Evolutionary conservation across 2,329 filamentous ascomycete genomes (phyloP).

Genomic region (Pseudogymnoascus sp.): DNA sequence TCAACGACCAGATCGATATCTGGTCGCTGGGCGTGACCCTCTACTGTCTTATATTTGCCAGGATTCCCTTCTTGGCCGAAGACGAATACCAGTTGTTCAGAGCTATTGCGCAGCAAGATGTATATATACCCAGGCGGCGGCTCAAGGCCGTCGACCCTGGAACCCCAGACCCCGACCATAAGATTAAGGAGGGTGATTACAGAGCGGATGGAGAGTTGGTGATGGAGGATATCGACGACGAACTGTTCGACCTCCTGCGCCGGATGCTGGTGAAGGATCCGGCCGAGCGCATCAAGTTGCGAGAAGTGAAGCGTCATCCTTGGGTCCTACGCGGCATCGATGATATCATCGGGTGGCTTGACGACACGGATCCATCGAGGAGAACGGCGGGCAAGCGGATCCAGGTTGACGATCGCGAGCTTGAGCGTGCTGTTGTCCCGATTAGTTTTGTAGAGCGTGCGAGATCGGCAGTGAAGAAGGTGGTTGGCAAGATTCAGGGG

Average conservation of each 20-base stretch:
- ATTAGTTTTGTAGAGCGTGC: constrained; percentile 81
- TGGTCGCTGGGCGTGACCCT: constrained; percentile 96
- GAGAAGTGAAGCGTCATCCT: constrained; percentile 86
- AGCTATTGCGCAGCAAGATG: constrained; percentile 84
- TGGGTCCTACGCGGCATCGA: constrained; percentile 78
- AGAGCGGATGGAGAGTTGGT: constrained; percentile 68
- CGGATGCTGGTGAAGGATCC: constrained; percentile 85
- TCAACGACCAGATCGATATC: constrained; percentile 91
- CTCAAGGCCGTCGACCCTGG: constrained; percentile 62
- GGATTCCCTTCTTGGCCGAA: constrained; percentile 85
- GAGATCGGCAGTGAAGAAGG: constrained; percentile 65
- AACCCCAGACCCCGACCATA: constrained; percentile 23
- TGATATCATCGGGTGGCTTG: constrained; percentile 75
- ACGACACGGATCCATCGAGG: constrained; percentile 79
- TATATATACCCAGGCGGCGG: constrained; percentile 75
- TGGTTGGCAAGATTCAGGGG: constrained; percentile 46
- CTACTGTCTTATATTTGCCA: constrained; percentile 89
- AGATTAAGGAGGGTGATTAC: constrained; percentile 51
- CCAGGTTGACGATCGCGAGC: constrained; percentile 82
- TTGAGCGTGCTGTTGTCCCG: constrained; percentile 83
- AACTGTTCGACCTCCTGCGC: constrained; percentile 67
- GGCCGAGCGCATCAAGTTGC: constrained; percentile 74
- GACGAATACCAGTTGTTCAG: constrained; percentile 89
- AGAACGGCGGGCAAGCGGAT: constrained; percentile 76
- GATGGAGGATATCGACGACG: constrained; percentile 79